Evolutionary conservation across 768 basidiomycete genomes (phyloP), one percentile per base, ranked within the genome.

Genomic region (Boletus pseudo-olivaceus): DNA sequence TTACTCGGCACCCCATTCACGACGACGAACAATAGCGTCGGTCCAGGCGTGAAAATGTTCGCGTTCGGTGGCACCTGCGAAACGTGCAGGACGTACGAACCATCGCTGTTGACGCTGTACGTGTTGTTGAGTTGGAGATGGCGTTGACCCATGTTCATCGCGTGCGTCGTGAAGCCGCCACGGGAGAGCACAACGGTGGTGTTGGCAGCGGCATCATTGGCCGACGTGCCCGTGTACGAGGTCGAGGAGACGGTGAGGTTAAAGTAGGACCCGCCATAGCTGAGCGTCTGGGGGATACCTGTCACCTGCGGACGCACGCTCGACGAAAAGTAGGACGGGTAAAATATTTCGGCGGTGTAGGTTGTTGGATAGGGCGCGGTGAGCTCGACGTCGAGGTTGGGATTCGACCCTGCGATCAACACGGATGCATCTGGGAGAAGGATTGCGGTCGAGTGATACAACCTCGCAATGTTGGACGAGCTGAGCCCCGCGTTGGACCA

Each of bases 361-460:
- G 85, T 82, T 2, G 93, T 93, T 1, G 87, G 85, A 76, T 77
- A 93, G 34, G 76, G 37, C 10, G 81, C 78, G n/a, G 74, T 69
- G 33, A 74, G 56, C 62, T 87, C 85, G 56, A 88, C 86, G 62
- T 98, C 94, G 33, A 88, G 77, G 65, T 95, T 95, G 1, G 95
- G 94, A 73, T 98, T 98, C 32, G 91, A 93, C 7, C 96, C 96
- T 30, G 91, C 92, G 59, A 96, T 81, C 46, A 97, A 70, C 35
- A 98, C 85, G 3, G 89, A 90, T 1, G 82, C 90, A 55, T 90
- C 93, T 9, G 93, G 87, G 15, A 98, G 82, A 26, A 98, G 81
- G n/a, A 95, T 80, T 9, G 93, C 94, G 0, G 83, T 82, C 0
- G 93, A 96, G 73, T 98, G 96, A 72, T 98, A 98, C 64, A 98